Evolutionary conservation across 495 filamentous ascomycete species (phyloP), one percentile per base, ranked within the genome.

Genomic region (Podospora sp.): DNA sequence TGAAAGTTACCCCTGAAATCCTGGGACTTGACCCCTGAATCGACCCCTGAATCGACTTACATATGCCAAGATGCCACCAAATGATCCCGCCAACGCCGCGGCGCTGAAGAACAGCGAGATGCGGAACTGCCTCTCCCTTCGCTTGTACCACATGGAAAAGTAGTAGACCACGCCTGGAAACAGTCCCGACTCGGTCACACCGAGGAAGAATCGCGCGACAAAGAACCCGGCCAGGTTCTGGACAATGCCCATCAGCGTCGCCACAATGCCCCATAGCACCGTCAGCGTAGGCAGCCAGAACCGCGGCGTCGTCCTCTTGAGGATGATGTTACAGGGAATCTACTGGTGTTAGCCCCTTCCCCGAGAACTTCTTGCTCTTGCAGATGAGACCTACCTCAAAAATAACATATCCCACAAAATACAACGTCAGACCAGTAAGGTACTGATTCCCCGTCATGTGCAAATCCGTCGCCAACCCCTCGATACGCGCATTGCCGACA

Each of bases 71-170:
- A 93, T 84, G 1, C 91, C 91, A 62, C 91, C 91, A 74, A 94
- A 94, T 0, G 91, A 91, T 49, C 91, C 91, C 1, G 91, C 90
- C 14, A 94, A 77, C 6, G 89, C 88, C 0, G 90, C 89, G 14
- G 89, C 87, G 62, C 86, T 87, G 66, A 93, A 92, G 77, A 94
- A 93, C 1, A 93, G 78, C 11, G 90, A 87, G 46, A 93, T 85
- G 0, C 91, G 87, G 71, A 88, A 91, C 73, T 91, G 88, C 25
- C 80, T 73, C 72, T 93, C 91, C 27, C 84, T 85, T 20, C 90
- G 81, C 71, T 89, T 90, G 67, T 94, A 94, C 88, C 91, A 93
- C 88, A 92, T 92, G 1, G 88, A 90, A n/a, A 94, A 82, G 71
- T 92, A 92, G 74, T 90, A 93, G 0, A 92, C 90, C 0, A 93